phyloP scores from a whole-genome alignment of 129 eudicot species.

The Lactuca sativa region DNA sequence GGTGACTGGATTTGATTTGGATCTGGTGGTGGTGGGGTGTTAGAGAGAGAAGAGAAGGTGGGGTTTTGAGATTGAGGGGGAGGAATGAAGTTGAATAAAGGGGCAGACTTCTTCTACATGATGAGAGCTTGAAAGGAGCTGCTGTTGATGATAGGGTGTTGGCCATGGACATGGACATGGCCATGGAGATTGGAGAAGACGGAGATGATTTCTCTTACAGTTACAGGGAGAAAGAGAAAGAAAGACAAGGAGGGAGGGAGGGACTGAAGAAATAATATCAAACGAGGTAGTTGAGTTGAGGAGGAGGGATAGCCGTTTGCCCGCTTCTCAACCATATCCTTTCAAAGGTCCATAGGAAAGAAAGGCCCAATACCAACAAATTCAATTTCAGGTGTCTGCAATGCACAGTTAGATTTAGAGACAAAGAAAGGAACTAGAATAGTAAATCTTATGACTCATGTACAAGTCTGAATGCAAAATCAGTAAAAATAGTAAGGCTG shows the following conservation, averaged over 20 bases:
- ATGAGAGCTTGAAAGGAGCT: conserved; percentile 30
- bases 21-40: background rate
- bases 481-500: too few species aligned
- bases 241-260: conserved; percentile 2
- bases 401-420: background rate
- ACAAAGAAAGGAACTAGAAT: too few species aligned
- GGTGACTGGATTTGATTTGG: conserved; percentile 25
- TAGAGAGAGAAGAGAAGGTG: conserved; percentile 26
- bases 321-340: conserved; percentile 28
- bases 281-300: conserved; percentile 10
- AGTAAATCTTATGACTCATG: too few species aligned
- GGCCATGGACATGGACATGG: conserved; percentile 43
- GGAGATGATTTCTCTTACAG: background rate
- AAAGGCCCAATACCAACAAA: conserved; percentile 18
- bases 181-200: background rate
- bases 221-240: conserved; percentile 7
- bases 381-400: background rate
- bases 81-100: conserved; percentile 26
- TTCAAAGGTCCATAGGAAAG: conserved; percentile 26
- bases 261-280: background rate
- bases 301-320: background rate
- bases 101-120: conserved; percentile 20
- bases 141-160: conserved; percentile 41
- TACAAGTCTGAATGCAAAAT: too few species aligned
- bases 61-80: conserved; percentile 25